These are phyloP conservation scores for Cladobotryum mycophilum DNA, from an alignment of 2,329 filamentous ascomycete species.

Conservation along the genomic window DNA sequence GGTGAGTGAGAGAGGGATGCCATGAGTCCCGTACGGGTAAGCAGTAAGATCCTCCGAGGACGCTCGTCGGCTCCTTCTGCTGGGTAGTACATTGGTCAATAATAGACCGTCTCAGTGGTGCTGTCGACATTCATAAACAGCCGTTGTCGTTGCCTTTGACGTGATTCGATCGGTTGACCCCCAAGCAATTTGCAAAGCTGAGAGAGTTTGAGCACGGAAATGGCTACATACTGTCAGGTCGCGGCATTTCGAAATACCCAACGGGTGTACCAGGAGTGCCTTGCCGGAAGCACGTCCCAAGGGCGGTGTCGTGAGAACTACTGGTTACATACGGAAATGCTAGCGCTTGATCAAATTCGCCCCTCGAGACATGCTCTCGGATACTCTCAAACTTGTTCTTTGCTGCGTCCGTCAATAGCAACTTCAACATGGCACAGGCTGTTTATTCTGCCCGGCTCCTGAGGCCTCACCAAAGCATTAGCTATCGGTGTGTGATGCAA, in stretches of 20 bases:
- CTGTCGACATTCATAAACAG: slow-evolving; percentile 17
- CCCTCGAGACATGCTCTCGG: slow-evolving; percentile 37
- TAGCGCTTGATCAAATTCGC: slow-evolving; percentile 29
- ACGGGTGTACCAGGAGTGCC: slow-evolving; percentile 21
- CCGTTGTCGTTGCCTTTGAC: slow-evolving; percentile 16
- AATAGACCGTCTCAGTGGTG: slow-evolving; percentile 32
- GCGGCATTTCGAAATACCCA: slow-evolving; percentile 27
- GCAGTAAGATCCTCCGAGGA: slow-evolving; percentile 69
- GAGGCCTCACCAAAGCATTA: slow-evolving; percentile 35
- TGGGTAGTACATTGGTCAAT: slow-evolving; percentile 54
- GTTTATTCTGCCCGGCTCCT: slow-evolving; percentile 27
- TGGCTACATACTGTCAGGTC: slow-evolving; percentile 44
- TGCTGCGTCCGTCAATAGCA: not conserved
- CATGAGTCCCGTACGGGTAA: slow-evolving; percentile 56
- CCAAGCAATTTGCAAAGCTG: slow-evolving; percentile 11
- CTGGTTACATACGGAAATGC: slow-evolving; percentile 42
- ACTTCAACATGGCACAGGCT: slow-evolving; percentile 8
- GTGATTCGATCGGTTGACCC: slow-evolving; percentile 2
- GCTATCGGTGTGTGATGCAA: slow-evolving; percentile 40
- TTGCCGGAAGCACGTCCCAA: slow-evolving; percentile 40
- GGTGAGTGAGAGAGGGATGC: slow-evolving; percentile 53
- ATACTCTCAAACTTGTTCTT: slow-evolving; percentile 26
- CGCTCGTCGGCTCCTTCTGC: slow-evolving; percentile 68
- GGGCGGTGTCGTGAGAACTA: slow-evolving; percentile 31
- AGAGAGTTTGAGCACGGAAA: slow-evolving; percentile 38